A percentile compares a stretch with the other conserved stretches of the same genome.
These are phyloP conservation scores for Xylaria venustula DNA, from an alignment of 495 filamentous ascomycete genomes.

Conservation along the genomic window DNA sequence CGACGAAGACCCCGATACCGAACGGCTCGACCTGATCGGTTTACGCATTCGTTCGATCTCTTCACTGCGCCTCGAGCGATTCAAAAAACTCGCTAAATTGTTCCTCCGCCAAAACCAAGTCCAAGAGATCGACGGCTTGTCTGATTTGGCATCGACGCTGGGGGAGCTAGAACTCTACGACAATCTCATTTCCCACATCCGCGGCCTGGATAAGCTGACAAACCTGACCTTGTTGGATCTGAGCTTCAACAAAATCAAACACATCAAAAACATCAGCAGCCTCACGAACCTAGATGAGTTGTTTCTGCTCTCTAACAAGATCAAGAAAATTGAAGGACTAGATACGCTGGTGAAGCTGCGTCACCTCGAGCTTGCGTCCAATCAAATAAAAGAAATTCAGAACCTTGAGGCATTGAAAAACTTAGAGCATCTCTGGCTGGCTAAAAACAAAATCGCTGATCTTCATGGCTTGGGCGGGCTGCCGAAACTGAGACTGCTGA, in stretches of 20 bases:
- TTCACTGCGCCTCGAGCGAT: constrained; percentile 76
- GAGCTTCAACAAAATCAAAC: constrained; percentile 98
- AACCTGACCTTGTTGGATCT: constrained; percentile 81
- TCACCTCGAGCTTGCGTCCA: constrained; percentile 88
- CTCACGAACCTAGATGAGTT: constrained; percentile 77
- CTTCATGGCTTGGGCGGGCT: constrained; percentile 71
- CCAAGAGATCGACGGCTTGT: constrained; percentile 70
- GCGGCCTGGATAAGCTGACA: constrained; percentile 73
- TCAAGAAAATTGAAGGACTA: constrained; percentile 79
- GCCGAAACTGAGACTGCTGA: constrained; percentile 80
- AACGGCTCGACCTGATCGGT: constrained; percentile 91
- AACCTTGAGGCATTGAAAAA: constrained; percentile 74
- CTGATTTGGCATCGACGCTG: constrained; percentile 60
- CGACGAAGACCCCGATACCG: constrained; percentile 47
- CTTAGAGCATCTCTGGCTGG: constrained; percentile 90
- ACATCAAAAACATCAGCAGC: constrained; percentile 87
- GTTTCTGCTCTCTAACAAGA: constrained; percentile 95
- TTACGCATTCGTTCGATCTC: constrained; percentile 78
- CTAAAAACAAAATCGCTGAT: constrained; percentile 95
- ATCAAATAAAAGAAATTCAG: constrained; percentile 85
- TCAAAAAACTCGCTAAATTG: constrained; percentile 72
- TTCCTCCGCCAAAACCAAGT: constrained; percentile 95
- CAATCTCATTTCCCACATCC: constrained; percentile 88
- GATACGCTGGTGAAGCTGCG: constrained; percentile 69
- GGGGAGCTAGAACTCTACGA: constrained; percentile 94